Evolutionary conservation across 148 eudicot species (phyloP), one percentile per base, ranked within the genome.

Genomic region (Amaranthus hypochondriacus): DNA sequence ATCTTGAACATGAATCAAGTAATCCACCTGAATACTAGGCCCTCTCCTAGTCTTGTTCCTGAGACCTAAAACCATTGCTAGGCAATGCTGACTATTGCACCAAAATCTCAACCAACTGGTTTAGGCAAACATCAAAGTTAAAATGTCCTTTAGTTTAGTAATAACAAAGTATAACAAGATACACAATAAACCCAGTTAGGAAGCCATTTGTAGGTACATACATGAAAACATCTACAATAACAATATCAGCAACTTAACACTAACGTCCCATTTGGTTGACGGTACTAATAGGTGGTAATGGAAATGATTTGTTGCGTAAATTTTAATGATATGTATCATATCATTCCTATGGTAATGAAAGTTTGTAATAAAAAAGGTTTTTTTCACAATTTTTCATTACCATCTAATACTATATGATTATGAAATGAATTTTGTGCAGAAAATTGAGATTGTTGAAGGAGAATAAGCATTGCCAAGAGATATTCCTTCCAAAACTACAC

Each of bases 21-120:
- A 92, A 46, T 92, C 96, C 49, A 85, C 82, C 47, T 92, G 93
- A 43, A 84, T 80, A n/a, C 88, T 81, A 39, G 90, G 86, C 71
- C 86, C 85, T 75, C 83, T 90, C 82, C 91, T 81, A 63, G 56
- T 85, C 82, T 90, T 92, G 68, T 83, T 74, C 83, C 73, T 90
- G 52, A 80, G 64, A 64, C 99, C 94, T 72, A 86, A 73, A 69
- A 92, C 94, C 97, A 92, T 89, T 71, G 42, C 71, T 10, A 15
- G 57, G 10, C 57, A 44, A 66, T 46, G 52, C 39, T 49, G 28
- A 28, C 39, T 28, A 0, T 28, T 28, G 39, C 39, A 28, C 39
- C 39, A 28, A 28, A 28, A 28, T 28, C 39, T 28, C 39, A 28
- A 28, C 39, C 39, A 28, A 28, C 21, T 57, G 13, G 44, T 15